Percentiles rank a stretch among this genome's conserved stretches.
Evolutionary conservation across 2,329 filamentous ascomycete genomes (phyloP).

Genomic region (Penicillium sp.): DNA sequence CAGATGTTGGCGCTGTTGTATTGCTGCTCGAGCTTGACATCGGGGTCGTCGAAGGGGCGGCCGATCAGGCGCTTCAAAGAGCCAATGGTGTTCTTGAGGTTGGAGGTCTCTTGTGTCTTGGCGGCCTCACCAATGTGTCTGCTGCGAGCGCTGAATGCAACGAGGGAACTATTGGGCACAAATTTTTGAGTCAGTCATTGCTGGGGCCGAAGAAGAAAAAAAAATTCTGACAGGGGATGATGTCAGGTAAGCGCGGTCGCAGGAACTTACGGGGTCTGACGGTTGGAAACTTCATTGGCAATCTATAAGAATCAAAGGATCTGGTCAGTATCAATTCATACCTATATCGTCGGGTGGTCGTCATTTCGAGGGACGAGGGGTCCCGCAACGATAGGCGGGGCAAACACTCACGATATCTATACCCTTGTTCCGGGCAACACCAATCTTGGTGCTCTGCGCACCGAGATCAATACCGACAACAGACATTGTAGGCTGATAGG

Average conservation of each 20-base stretch:
- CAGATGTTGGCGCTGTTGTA: conserved; percentile 83
- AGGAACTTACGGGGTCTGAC: conserved; percentile 87
- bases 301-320: conserved; percentile 61
- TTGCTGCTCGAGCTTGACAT: conserved; percentile 89
- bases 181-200: conserved; percentile 19
- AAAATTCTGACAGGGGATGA: conserved; percentile 12
- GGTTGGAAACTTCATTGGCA: conserved; percentile 98
- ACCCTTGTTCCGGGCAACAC: conserved; percentile 96
- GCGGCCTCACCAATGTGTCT: conserved; percentile 93
- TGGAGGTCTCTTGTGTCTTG: conserved; percentile 98
- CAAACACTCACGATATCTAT: conserved; percentile 87
- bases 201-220: not conserved
- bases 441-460: conserved; percentile 94
- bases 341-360: not conserved
- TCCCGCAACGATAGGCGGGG: conserved; percentile 20
- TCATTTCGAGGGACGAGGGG: not conserved
- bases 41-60: conserved; percentile 82
- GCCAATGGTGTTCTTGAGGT: conserved; percentile 97
- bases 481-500: conserved; percentile 52
- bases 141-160: conserved; percentile 91
- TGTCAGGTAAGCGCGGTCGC: conserved; percentile 9
- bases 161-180: conserved; percentile 67
- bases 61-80: conserved; percentile 91
- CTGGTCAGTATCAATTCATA: conserved; percentile 9
- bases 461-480: conserved; percentile 88